A percentile compares a stretch with the other conserved stretches of the same genome.
Evolutionary conservation across 805 yeast species (phyloP).

Genomic region (Candida parachauliodes): DNA sequence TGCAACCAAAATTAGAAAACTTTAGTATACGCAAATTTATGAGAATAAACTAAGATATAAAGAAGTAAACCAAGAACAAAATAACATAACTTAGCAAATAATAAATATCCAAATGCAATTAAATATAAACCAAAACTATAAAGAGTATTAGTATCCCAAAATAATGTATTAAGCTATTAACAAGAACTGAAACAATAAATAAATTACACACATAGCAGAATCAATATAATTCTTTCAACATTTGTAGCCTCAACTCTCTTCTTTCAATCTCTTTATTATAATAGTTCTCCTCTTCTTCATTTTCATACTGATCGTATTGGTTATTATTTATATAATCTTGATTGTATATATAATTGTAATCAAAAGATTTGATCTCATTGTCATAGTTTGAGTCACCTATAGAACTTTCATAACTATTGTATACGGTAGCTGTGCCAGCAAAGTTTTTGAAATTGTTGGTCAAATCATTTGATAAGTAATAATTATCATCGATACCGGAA

Average conservation of each 20-base stretch:
- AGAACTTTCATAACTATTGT: neutral
- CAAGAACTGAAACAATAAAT: constrained; percentile 3
- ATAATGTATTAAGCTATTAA: constrained; percentile 1
- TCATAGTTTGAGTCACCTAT: constrained; percentile 8
- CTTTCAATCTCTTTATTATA: constrained; percentile 33
- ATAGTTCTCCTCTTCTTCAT: neutral
- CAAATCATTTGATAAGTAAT: constrained; percentile 18
- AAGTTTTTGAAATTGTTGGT: constrained; percentile 18
- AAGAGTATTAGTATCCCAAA: no score
- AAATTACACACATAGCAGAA: neutral
- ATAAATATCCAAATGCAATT: no score
- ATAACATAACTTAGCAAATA: no score
- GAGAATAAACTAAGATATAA: no score
- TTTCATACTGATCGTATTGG: neutral
- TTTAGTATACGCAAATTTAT: no score
- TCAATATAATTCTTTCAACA: constrained; percentile 27
- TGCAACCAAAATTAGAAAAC: no score
- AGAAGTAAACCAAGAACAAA: no score
- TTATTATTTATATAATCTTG: constrained; percentile 1
- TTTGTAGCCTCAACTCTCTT: constrained; percentile 35
- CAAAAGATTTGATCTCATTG: constrained; percentile 12
- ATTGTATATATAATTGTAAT: constrained; percentile 3
- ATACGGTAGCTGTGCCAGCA: constrained; percentile 18
- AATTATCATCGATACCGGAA: constrained; percentile 26
- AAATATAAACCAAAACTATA: no score